Evolutionary conservation across 1,139 yeast genomes (phyloP), one percentile per base, ranked within the genome.

Genomic region (Zygotorulaspora mrakii): DNA sequence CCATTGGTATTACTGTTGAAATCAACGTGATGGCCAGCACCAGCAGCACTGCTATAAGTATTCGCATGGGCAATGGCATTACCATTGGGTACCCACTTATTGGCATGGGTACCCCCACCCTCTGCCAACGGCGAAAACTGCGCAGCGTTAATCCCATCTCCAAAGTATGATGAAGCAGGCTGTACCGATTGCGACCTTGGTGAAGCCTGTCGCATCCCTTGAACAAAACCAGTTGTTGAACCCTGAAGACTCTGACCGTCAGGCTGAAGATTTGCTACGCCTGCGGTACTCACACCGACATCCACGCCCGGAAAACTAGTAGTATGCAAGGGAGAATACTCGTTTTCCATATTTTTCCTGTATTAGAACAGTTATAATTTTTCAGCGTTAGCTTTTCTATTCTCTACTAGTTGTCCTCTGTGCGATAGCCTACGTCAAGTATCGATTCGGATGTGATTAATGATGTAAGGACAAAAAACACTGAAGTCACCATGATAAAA

Each of bases 11-110:
- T 21, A 12, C 27, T 18, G n/a, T 11, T 10, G 27, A 12, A 23
- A 7, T 23, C 27, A 6, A 20, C 20, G 8, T 33, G 31, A 17
- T 28, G 31, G 16, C 31, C 31, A 14, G 31, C 31, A 28, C 31
- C 31, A 28, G 17, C 31, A 9, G 67, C 63, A 26, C 57, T 32
- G 5, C 30, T 17, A 17, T 39, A 33, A 1, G 20, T 18, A 13
- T 35, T 27, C 6, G 22, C 12, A 21, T 6, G 22, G 12, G 17
- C 30, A 11, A 17, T 35, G 6, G 17, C 14, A 26, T 29, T 30
- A n/a, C 23, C 22, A 29, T n/a, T 17, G 13, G 31, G 31, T 9
- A 28, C n/a, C 31, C 31, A 28, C n/a, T 17, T 28, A 24, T 24
- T 24, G 11, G 27, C 29, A 17, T 16, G 12, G 4, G 23, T 23